phyloP scores from a whole-genome alignment of 768 basidiomycete genomes.

The Clathrus columnatus region DNA sequence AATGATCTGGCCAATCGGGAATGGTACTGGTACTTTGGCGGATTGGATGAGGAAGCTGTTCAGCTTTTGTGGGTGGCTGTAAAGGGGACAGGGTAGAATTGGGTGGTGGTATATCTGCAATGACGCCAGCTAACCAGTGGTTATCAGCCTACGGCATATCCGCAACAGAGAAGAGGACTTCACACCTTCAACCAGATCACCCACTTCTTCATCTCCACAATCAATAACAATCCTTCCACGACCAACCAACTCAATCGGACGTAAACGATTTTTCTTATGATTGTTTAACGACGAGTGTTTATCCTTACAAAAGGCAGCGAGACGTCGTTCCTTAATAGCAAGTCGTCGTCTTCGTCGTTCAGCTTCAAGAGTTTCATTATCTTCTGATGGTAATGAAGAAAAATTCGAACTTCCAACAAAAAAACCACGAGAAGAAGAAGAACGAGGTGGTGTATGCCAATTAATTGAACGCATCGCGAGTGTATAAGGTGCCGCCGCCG shows the following conservation, averaged over 20 bases:
- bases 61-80: not conserved
- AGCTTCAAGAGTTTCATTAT: constrained; percentile 20
- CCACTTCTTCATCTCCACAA: constrained; percentile 35
- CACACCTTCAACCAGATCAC: constrained; percentile 15
- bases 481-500: not conserved
- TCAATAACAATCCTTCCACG: constrained; percentile 66
- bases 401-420: constrained; percentile 22
- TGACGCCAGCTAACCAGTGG: not conserved
- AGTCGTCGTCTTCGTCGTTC: constrained; percentile 41
- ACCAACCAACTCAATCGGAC: constrained; percentile 56
- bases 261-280: constrained; percentile 35
- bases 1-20: constrained; percentile 72
- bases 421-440: not conserved
- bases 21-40: constrained; percentile 25
- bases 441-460: constrained; percentile 5
- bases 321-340: constrained; percentile 44
- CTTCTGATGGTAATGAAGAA: constrained; percentile 12
- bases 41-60: not conserved
- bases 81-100: not conserved
- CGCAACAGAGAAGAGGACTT: not conserved
- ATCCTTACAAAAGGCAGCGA: constrained; percentile 51
- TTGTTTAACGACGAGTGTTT: too few relatives aligned
- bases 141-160: too few relatives aligned
- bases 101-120: not conserved
- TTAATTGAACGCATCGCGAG: constrained; percentile 2